These are phyloP conservation scores for Mycena maculata DNA, from an alignment of 768 basidiomycete species.

Conservation along the genomic window DNA sequence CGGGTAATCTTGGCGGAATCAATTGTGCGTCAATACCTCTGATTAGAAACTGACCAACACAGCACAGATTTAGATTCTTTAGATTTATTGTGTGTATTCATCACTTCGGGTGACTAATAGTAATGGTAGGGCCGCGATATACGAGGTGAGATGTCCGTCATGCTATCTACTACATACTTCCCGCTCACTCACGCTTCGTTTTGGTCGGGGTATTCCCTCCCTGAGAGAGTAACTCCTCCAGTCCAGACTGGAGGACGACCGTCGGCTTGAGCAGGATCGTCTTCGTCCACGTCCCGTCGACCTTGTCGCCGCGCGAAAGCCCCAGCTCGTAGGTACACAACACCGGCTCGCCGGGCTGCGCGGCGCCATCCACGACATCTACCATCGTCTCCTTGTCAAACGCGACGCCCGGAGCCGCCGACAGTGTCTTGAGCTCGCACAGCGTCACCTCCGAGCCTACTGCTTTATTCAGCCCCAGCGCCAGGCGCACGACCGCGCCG, in stretches of 20 bases:
- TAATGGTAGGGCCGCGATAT: too few species aligned
- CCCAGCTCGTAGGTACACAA: slow-evolving; percentile 72
- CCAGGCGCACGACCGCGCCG: slow-evolving; percentile 54
- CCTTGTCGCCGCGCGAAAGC: slow-evolving; percentile 52
- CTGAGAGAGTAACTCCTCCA: slow-evolving; percentile 45
- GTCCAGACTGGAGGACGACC: slow-evolving; percentile 60
- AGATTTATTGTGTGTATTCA: too few species aligned
- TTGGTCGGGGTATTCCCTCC: slow-evolving; percentile 31
- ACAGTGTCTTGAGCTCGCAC: slow-evolving; percentile 65
- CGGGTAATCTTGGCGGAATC: too few species aligned
- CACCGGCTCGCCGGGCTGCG: slow-evolving; percentile 46
- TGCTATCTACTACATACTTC: background rate
- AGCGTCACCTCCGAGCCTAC: slow-evolving; percentile 70
- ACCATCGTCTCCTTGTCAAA: slow-evolving; percentile 61
- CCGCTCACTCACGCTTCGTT: slow-evolving; percentile 21
- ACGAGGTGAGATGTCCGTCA: background rate
- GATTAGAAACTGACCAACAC: too few species aligned
- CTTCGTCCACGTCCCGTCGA: slow-evolving; percentile 60
- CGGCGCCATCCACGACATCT: slow-evolving; percentile 24
- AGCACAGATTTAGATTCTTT: too few species aligned
- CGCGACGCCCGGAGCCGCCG: slow-evolving; percentile 53
- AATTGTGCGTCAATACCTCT: too few species aligned
- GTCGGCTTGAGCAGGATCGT: slow-evolving; percentile 64
- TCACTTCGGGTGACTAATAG: too few species aligned
- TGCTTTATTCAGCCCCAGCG: slow-evolving; percentile 64